A percentile compares a stretch with the other conserved stretches of the same genome.
Conservation (phyloP, 1,284 basidiomycete species). For the Veloporphyrellus conicus region DNA sequence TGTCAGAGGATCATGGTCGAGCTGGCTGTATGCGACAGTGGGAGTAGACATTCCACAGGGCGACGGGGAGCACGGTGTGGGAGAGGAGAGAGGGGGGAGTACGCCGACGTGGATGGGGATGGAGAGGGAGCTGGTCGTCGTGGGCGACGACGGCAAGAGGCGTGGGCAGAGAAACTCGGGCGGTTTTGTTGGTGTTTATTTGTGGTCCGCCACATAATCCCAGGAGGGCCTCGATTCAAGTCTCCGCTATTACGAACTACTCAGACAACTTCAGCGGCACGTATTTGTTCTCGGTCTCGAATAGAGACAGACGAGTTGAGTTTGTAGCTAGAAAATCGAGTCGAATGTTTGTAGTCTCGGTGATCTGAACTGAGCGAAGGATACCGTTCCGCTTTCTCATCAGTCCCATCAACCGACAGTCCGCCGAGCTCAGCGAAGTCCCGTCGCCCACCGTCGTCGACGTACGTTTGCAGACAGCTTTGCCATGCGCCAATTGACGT, state of each 20-base stretch:
- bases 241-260: conserved; percentile 1
- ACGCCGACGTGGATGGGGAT: conserved; percentile 3
- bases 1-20: conserved; percentile 15
- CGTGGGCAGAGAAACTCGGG: conserved; percentile 32
- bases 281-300: background rate
- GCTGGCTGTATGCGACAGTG: conserved; percentile 18
- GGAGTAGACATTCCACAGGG: conserved; percentile 28
- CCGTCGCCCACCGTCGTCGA: conserved; percentile 15
- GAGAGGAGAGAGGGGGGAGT: background rate
- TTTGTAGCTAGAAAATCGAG: background rate
- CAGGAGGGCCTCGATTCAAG: background rate
- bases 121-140: conserved; percentile 25
- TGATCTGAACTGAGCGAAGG: conserved; percentile 31
- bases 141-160: conserved; percentile 33
- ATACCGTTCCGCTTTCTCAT: conserved; percentile 18
- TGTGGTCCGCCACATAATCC: conserved; percentile 21
- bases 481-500: conserved; percentile 25
- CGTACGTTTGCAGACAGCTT: conserved; percentile 25
- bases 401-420: conserved; percentile 31
- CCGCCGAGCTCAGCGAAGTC: conserved; percentile 36
- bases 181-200: conserved; percentile 21
- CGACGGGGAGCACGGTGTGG: conserved; percentile 1
- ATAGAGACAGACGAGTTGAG: background rate
- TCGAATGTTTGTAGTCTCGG: conserved; percentile 3
- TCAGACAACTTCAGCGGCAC: background rate